Evolutionary conservation across 2,329 filamentous ascomycete genomes (phyloP).

Genomic region (Hymenoscyphus repandus): DNA sequence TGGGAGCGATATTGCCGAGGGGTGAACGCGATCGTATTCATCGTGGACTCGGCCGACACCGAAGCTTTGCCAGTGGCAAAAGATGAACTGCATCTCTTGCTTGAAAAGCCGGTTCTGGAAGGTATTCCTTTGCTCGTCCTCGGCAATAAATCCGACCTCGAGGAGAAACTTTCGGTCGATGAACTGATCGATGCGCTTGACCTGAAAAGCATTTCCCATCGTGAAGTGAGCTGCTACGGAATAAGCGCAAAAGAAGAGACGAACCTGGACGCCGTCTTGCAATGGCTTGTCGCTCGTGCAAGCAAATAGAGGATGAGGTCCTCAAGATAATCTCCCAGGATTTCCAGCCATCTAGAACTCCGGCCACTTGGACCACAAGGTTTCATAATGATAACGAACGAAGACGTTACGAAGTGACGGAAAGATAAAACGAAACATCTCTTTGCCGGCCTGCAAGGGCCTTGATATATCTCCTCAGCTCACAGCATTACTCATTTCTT

Average conservation of each 20-base stretch:
- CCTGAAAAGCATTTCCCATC: conserved; percentile 80
- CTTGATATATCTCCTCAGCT: conserved; percentile 36
- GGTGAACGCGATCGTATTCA: conserved; percentile 97
- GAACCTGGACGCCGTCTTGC: conserved; percentile 92
- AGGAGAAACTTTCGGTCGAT: conserved; percentile 86
- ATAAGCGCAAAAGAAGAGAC: conserved; percentile 99
- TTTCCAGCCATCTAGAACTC: not conserved
- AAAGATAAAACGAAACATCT: conserved; percentile 39
- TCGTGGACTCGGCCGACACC: conserved; percentile 90
- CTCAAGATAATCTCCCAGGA: conserved; percentile 5
- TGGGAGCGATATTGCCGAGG: conserved; percentile 98
- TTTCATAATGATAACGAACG: conserved; percentile 39
- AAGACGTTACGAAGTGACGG: conserved; percentile 41
- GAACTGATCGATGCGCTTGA: conserved; percentile 91
- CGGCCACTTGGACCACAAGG: conserved; percentile 28
- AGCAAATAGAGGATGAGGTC: conserved; percentile 50
- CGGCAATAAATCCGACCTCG: conserved; percentile 94
- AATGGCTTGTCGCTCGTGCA: conserved; percentile 91
- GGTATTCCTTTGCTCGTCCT: conserved; percentile 91
- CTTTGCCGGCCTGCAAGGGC: conserved; percentile 39
- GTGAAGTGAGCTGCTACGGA: conserved; percentile 96
- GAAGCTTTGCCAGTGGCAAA: conserved; percentile 76
- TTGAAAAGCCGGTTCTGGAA: conserved; percentile 77
- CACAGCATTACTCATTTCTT: conserved; percentile 21
- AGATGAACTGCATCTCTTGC: conserved; percentile 85